Conservation (phyloP, 352 stramenopile genomes). For the Phytophthora quininea region DNA sequence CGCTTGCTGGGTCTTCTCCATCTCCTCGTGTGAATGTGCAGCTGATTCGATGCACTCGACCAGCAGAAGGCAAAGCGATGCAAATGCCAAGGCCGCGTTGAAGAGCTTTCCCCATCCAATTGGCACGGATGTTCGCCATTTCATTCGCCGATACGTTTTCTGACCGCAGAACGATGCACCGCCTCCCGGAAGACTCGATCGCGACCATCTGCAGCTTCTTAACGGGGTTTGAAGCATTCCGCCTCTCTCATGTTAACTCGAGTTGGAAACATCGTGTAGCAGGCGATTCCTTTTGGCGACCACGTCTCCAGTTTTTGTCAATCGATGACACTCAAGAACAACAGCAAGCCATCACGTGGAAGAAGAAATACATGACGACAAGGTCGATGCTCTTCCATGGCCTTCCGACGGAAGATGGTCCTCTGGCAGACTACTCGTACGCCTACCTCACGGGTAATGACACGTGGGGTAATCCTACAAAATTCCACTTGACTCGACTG, state of each 20-base stretch:
- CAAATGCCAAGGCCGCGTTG: too few species aligned
- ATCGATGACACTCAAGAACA: not conserved
- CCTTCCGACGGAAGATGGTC: not conserved
- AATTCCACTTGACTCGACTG: not conserved
- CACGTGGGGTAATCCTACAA: not conserved
- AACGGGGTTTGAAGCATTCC: slow-evolving; percentile 28
- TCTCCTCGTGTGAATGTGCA: too few species aligned
- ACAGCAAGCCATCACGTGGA: not conserved
- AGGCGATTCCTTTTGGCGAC: slow-evolving; percentile 4
- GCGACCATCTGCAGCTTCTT: slow-evolving; percentile 23
- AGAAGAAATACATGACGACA: not conserved
- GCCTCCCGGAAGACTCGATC: slow-evolving; percentile 23
- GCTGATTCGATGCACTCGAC: too few species aligned
- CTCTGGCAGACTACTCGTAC: not conserved
- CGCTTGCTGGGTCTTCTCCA: too few species aligned
- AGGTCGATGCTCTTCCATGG: not conserved
- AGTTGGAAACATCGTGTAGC: slow-evolving; percentile 12
- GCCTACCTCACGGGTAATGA: not conserved
- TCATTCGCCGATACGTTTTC: not conserved
- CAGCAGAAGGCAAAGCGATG: too few species aligned
- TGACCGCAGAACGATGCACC: not conserved
- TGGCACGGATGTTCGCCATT: too few species aligned
- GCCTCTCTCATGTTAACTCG: slow-evolving; percentile 21
- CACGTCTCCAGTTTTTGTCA: not conserved
- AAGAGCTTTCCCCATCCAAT: too few species aligned